phyloP scores from a whole-genome alignment of 352 stramenopile genomes.

The Pythium guiyangense region DNA sequence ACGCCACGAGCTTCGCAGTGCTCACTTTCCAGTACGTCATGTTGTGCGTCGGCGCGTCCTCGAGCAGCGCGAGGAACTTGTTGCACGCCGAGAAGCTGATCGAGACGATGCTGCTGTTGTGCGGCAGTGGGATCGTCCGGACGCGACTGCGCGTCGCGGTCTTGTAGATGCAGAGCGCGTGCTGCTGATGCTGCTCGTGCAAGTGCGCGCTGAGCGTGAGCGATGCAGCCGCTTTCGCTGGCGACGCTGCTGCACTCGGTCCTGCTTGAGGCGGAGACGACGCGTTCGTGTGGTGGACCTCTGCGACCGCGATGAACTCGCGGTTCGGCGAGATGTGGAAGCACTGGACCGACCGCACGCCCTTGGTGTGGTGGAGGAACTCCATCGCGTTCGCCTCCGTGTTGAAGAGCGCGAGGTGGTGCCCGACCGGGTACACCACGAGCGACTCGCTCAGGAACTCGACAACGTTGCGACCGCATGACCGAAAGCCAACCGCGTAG shows the following conservation, averaged over 20 bases:
- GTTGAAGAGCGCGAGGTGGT: constrained; percentile 64
- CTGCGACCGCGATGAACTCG: constrained; percentile 60
- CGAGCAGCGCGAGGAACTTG: constrained; percentile 71
- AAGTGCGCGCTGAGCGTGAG: constrained; percentile 12
- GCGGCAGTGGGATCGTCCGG: constrained; percentile 37
- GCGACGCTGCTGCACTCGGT: background rate
- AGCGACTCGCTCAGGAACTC: constrained; percentile 54
- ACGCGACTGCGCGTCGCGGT: constrained; percentile 31
- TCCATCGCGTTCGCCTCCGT: constrained; percentile 58
- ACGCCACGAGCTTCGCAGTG: constrained; percentile 68
- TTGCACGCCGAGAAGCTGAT: constrained; percentile 68
- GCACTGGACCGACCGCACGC: constrained; percentile 48
- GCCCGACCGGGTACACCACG: constrained; percentile 60
- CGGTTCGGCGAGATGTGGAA: constrained; percentile 68
- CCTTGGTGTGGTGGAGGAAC: constrained; percentile 60
- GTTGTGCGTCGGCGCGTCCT: constrained; percentile 63
- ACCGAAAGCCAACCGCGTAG: constrained; percentile 41
- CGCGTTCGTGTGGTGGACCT: constrained; percentile 35
- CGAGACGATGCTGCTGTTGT: constrained; percentile 58
- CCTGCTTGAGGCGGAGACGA: constrained; percentile 3
- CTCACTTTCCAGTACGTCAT: constrained; percentile 82
- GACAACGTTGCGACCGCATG: constrained; percentile 34
- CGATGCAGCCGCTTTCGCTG: constrained; percentile 5
- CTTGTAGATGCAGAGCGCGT: constrained; percentile 66
- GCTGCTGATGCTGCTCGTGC: constrained; percentile 30